These are phyloP conservation scores for Lasiodiplodia sp. DNA, from an alignment of 2,329 filamentous ascomycete species.

Conservation along the genomic window DNA sequence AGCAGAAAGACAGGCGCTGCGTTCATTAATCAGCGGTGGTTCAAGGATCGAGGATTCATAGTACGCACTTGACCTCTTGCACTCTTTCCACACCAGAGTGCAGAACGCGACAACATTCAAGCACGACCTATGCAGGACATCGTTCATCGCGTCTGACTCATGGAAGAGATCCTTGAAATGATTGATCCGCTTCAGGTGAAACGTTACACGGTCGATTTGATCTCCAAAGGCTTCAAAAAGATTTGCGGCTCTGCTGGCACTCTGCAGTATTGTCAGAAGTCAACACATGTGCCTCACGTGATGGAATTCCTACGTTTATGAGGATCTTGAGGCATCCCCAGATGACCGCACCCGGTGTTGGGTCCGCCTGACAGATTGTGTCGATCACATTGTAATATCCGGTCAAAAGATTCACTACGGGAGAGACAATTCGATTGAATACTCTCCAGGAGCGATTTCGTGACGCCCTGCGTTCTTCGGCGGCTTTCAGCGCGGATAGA, in stretches of 20 bases:
- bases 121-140: background rate
- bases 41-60: background rate
- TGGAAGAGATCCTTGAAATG: background rate
- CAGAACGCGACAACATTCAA: background rate
- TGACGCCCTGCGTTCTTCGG: background rate
- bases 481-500: background rate
- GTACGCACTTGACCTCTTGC: background rate
- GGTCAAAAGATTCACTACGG: conserved; percentile 5
- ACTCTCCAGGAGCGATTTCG: background rate
- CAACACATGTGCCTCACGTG: background rate
- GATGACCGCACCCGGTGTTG: conserved; percentile 30
- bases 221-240: background rate
- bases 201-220: background rate
- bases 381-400: conserved; percentile 25
- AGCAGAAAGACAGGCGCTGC: background rate
- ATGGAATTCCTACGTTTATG: conserved; percentile 22
- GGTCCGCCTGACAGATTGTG: conserved; percentile 29
- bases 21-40: background rate
- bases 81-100: background rate
- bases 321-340: conserved; percentile 32
- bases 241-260: background rate
- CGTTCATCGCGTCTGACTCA: background rate
- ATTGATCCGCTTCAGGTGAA: background rate
- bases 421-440: background rate
- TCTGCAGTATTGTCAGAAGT: background rate